phyloP scores from a whole-genome alignment of 352 stramenopile species.

The Globisporangium splendens region DNA sequence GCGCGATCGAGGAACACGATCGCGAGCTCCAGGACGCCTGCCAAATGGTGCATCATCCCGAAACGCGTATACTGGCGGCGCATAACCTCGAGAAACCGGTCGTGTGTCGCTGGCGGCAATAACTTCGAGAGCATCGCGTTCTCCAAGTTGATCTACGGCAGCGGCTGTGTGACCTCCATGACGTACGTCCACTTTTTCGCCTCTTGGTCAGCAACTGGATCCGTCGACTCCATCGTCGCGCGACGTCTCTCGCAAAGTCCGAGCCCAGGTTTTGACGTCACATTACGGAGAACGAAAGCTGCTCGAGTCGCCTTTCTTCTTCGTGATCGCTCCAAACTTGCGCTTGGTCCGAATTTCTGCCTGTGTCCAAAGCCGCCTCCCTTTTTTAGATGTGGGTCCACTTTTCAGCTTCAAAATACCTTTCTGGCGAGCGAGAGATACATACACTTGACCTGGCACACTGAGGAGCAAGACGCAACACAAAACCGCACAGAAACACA shows the following conservation, averaged over 20 bases:
- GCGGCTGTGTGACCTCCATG: constrained; percentile 4
- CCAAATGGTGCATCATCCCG: constrained; percentile 4
- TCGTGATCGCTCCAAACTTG: no score
- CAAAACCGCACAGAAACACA: no score
- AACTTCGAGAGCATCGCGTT: not conserved
- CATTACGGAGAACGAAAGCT: constrained; percentile 1
- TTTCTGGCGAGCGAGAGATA: no score
- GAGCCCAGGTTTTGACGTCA: not conserved
- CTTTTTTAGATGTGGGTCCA: no score
- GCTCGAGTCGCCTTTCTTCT: no score
- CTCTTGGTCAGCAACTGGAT: not conserved
- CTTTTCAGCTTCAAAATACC: no score
- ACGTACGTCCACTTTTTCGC: constrained; percentile 6
- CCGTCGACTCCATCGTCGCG: not conserved
- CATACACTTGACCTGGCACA: no score
- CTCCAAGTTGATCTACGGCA: constrained; percentile 7
- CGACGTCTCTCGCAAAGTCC: no score
- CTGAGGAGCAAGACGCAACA: no score
- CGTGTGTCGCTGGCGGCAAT: no score
- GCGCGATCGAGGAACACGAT: constrained; percentile 2
- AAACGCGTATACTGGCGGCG: constrained; percentile 5
- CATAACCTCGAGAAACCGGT: constrained; percentile 11
- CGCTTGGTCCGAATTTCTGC: no score
- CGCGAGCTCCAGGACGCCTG: constrained; percentile 1
- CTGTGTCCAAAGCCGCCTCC: no score